phyloP scores from a whole-genome alignment of 306 rosid species.

The Quercus wislizeni region DNA sequence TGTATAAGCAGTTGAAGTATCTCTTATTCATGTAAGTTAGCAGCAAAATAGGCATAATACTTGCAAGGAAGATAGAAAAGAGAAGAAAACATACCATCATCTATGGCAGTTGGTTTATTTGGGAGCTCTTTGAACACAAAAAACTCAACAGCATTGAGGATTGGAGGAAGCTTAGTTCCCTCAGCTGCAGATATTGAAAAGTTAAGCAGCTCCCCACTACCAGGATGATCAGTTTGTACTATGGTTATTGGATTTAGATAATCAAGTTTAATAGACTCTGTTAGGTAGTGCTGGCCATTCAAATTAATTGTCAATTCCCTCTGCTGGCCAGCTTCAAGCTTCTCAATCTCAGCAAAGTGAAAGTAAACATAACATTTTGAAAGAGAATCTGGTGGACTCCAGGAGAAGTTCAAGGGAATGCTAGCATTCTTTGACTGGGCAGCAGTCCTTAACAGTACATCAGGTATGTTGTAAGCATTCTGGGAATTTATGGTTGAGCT shows the following conservation, averaged over 20 bases:
- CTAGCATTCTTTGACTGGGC: neutral
- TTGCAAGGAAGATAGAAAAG: neutral
- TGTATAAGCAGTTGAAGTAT: too few species aligned
- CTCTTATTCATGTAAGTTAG: too few species aligned
- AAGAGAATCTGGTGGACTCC: neutral
- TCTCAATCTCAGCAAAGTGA: conserved; percentile 26
- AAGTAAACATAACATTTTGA: conserved; percentile 11
- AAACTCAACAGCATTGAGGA: conserved; percentile 47
- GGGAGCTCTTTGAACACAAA: neutral
- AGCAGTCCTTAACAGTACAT: conserved; percentile 11
- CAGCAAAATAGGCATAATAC: too few species aligned
- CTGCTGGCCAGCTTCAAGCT: conserved; percentile 21
- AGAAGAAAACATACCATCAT: neutral
- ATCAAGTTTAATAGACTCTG: conserved; percentile 13
- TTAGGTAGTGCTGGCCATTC: conserved; percentile 3
- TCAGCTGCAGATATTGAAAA: neutral
- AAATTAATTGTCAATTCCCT: conserved; percentile 28
- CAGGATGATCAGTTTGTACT: neutral
- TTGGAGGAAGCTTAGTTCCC: conserved; percentile 44
- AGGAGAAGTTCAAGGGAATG: neutral
- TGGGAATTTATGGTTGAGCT: neutral
- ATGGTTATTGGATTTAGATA: conserved; percentile 26
- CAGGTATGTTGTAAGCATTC: conserved; percentile 8
- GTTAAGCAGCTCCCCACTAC: neutral
- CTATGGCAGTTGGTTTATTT: conserved; percentile 2